Evolutionary conservation across 768 basidiomycete species (phyloP).

Genomic region (Clathrus columnatus): DNA sequence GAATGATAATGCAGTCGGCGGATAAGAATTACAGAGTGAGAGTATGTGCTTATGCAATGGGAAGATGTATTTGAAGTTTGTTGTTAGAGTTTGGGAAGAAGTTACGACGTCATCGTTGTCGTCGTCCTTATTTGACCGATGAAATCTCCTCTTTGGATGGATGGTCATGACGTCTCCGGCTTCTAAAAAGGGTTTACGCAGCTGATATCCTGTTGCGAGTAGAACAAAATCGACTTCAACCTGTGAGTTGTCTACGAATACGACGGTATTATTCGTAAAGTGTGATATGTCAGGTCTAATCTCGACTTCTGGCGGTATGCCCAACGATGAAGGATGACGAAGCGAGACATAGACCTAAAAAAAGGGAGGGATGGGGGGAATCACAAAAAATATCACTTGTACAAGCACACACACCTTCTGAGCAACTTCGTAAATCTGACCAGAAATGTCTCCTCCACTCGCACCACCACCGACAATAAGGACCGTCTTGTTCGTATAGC

Average conservation of each 20-base stretch:
- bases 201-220: constrained; percentile 48
- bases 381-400: not conserved
- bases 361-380: not conserved
- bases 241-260: constrained; percentile 39
- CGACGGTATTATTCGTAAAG: constrained; percentile 35
- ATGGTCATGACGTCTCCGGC: constrained; percentile 17
- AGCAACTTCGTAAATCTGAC: constrained; percentile 33
- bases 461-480: constrained; percentile 42
- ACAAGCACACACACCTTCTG: constrained; percentile 27
- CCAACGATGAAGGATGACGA: not conserved
- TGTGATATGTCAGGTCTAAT: constrained; percentile 38
- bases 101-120: not conserved
- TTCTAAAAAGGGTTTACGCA: constrained; percentile 41
- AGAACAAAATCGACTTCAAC: constrained; percentile 39
- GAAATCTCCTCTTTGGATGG: not conserved
- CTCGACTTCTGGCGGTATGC: not conserved
- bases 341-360: constrained; percentile 16
- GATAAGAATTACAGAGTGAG: constrained; percentile 40
- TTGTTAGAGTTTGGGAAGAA: too few relatives aligned
- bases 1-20: constrained; percentile 45
- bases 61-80: constrained; percentile 46
- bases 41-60: constrained; percentile 44
- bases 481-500: constrained; percentile 34
- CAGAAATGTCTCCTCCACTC: constrained; percentile 39
- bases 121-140: not conserved